A percentile compares a stretch with the other conserved stretches of the same genome.
These are phyloP conservation scores for Mimosa bimucronata DNA, from an alignment of 306 rosid species.

Conservation along the genomic window DNA sequence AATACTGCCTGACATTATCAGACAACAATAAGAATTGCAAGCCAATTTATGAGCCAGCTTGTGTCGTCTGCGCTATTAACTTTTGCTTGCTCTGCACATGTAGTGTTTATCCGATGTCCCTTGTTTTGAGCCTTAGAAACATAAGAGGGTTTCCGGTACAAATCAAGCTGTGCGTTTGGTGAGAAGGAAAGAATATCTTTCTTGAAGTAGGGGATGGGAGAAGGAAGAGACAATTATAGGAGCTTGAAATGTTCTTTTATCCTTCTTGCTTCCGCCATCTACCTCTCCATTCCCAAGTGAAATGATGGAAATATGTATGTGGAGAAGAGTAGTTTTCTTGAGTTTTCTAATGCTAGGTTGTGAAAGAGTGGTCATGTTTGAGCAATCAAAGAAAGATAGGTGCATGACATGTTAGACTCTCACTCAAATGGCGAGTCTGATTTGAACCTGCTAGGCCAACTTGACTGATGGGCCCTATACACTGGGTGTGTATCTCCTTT, in stretches of 20 bases:
- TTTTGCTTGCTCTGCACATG: neutral
- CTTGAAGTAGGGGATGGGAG: neutral
- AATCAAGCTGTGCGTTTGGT: neutral
- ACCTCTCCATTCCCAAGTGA: neutral
- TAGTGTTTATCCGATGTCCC: neutral
- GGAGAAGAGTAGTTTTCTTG: neutral
- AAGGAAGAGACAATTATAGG: neutral
- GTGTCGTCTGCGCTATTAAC: neutral
- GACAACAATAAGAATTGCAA: neutral
- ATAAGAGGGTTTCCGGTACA: neutral
- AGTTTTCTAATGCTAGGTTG: neutral
- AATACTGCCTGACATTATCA: slow-evolving; percentile 14
- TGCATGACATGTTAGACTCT: neutral
- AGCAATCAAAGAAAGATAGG: neutral
- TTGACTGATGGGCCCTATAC: neutral
- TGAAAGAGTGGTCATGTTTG: neutral
- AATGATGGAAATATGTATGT: neutral
- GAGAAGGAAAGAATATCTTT: neutral
- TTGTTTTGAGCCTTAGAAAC: neutral
- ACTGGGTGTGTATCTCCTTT: neutral
- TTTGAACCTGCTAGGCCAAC: neutral
- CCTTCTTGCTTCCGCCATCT: neutral
- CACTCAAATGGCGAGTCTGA: neutral
- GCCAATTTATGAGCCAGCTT: neutral
- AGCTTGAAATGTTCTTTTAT: neutral